Conservation (phyloP, 2,329 filamentous ascomycete genomes). For the Cladosporium sp. region DNA sequence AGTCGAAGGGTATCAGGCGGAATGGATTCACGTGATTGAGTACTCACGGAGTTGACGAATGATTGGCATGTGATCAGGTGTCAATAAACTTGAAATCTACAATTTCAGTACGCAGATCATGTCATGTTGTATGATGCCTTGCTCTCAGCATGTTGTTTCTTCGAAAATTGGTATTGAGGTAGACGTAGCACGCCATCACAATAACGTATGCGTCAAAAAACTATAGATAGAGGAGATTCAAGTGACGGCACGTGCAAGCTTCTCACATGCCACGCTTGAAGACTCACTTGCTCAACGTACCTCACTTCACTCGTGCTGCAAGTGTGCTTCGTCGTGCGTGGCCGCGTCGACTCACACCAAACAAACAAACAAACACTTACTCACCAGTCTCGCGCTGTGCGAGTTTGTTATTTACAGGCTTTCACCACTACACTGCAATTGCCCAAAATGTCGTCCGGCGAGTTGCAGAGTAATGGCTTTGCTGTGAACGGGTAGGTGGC, state of each 20-base stretch:
- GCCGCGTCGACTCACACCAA: neutral
- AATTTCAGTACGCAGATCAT: neutral
- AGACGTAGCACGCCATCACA: neutral
- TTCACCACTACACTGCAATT: neutral
- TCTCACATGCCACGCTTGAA: neutral
- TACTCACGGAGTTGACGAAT: neutral
- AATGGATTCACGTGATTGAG: conserved; percentile 24
- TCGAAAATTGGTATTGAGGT: neutral
- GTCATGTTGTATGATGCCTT: neutral
- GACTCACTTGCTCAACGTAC: neutral
- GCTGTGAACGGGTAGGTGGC: neutral
- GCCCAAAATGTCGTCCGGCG: neutral
- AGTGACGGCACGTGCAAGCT: neutral
- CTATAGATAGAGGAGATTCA: neutral
- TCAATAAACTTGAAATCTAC: neutral
- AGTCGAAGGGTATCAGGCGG: conserved; percentile 16
- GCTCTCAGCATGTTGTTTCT: neutral
- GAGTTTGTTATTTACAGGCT: neutral
- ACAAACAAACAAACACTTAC: neutral
- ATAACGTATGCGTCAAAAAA: neutral
- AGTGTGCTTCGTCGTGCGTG: neutral
- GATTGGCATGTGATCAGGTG: neutral
- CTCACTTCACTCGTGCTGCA: neutral
- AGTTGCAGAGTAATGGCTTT: neutral
- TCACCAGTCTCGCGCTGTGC: neutral